These are phyloP conservation scores for Sinapis alba DNA, from an alignment of 441 rosid species.

Conservation along the genomic window DNA sequence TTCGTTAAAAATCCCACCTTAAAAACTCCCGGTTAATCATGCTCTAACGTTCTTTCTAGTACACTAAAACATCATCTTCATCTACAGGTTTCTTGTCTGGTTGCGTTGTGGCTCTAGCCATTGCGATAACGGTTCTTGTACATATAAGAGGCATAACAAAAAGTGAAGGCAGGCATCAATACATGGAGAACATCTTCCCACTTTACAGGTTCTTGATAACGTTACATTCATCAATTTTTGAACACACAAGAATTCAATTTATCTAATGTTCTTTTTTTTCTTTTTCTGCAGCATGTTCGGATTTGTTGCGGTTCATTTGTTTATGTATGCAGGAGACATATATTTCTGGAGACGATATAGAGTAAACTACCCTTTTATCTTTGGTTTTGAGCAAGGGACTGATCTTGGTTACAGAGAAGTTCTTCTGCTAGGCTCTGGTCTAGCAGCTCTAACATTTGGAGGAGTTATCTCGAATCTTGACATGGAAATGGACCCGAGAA, in stretches of 20 bases:
- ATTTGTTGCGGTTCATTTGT: slow-evolving; percentile 69
- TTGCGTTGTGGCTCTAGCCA: slow-evolving; percentile 60
- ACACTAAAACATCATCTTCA: slow-evolving; percentile 10
- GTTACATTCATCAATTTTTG: background rate
- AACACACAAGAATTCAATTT: background rate
- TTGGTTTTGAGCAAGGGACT: slow-evolving; percentile 73
- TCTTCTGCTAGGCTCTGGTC: slow-evolving; percentile 55
- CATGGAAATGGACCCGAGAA: slow-evolving; percentile 80
- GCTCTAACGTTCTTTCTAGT: background rate
- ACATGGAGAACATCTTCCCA: slow-evolving; percentile 84
- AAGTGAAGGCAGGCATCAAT: slow-evolving; percentile 49
- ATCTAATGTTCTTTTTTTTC: background rate
- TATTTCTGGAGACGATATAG: slow-evolving; percentile 71
- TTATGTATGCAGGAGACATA: slow-evolving; percentile 58
- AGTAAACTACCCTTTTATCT: slow-evolving; percentile 73
- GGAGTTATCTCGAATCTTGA: slow-evolving; percentile 69
- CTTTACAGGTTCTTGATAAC: slow-evolving; percentile 57
- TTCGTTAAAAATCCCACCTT: too few species aligned
- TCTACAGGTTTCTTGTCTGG: slow-evolving; percentile 69
- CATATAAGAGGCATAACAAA: slow-evolving; percentile 57
- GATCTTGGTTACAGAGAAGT: slow-evolving; percentile 72
- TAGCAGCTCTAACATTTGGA: slow-evolving; percentile 61
- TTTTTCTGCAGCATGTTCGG: slow-evolving; percentile 63
- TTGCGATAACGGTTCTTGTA: slow-evolving; percentile 52
- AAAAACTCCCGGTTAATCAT: too few species aligned